phyloP scores from a whole-genome alignment of 345 rosid species.

The Iberis pinnata region DNA sequence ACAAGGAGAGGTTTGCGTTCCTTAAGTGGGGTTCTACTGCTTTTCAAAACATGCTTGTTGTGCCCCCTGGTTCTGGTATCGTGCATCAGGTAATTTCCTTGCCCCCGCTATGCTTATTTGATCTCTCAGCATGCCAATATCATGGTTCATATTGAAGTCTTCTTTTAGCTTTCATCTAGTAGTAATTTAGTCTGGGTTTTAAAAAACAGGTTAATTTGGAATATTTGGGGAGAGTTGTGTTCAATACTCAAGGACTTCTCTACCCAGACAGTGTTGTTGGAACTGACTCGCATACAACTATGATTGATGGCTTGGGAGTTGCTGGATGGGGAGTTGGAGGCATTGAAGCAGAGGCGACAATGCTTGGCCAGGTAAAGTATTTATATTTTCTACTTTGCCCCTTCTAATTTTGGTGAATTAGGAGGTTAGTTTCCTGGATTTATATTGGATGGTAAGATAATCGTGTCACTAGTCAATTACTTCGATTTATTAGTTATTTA shows the following conservation, averaged over 20 bases:
- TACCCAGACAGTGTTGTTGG: constrained; percentile 99
- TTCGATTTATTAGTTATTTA: not conserved
- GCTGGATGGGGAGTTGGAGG: constrained; percentile 99
- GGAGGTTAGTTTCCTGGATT: not conserved
- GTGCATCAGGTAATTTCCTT: constrained; percentile 99
- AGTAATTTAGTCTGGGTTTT: no score
- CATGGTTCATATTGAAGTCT: not conserved
- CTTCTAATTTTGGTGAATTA: not conserved
- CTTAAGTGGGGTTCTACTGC: constrained; percentile 98
- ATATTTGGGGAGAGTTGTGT: constrained; percentile 94
- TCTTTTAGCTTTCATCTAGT: not conserved
- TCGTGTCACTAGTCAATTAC: no score
- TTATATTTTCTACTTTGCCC: not conserved
- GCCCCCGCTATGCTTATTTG: no score
- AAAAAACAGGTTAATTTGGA: constrained; percentile 79
- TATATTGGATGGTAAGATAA: not conserved
- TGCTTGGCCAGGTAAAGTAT: constrained; percentile 99
- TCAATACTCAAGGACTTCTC: constrained; percentile 65
- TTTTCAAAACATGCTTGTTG: constrained; percentile 93
- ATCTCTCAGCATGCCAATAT: not conserved
- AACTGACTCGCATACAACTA: constrained; percentile 97
- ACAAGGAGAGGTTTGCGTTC: constrained; percentile 94
- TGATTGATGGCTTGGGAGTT: constrained; percentile 99
- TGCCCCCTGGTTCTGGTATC: constrained; percentile 99
- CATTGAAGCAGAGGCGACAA: constrained; percentile 96